These are phyloP conservation scores for Pleurostoma richardsiae DNA, from an alignment of 2,329 filamentous ascomycete genomes.

Conservation along the genomic window DNA sequence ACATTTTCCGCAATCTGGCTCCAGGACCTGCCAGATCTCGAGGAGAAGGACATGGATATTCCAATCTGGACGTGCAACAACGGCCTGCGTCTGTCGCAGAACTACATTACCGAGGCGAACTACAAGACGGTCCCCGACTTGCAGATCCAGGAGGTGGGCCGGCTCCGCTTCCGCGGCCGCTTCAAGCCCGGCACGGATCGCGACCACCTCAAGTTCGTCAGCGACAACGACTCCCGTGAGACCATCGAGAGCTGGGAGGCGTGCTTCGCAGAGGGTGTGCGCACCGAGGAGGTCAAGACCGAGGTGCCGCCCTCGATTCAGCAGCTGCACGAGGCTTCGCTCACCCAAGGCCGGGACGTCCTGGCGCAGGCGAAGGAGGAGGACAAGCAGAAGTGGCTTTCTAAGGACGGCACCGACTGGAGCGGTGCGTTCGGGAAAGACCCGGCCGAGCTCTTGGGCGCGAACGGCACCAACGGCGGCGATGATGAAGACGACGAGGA, in stretches of 20 bases:
- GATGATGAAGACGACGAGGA: slow-evolving; percentile 30
- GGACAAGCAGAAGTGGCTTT: slow-evolving; percentile 73
- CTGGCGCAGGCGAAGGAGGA: slow-evolving; percentile 67
- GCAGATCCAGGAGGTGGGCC: slow-evolving; percentile 73
- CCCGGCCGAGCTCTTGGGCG: slow-evolving; percentile 46
- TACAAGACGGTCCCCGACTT: slow-evolving; percentile 65
- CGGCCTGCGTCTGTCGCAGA: slow-evolving; percentile 73
- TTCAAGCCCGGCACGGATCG: slow-evolving; percentile 91
- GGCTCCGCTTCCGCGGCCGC: slow-evolving; percentile 70
- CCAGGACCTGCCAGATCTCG: slow-evolving; percentile 75
- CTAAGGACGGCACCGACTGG: slow-evolving; percentile 80
- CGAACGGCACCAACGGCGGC: slow-evolving; percentile 11
- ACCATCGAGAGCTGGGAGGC: slow-evolving; percentile 95
- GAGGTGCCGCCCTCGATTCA: slow-evolving; percentile 70
- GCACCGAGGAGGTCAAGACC: slow-evolving; percentile 62
- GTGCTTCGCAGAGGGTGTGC: slow-evolving; percentile 81
- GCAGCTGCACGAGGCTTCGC: slow-evolving; percentile 73
- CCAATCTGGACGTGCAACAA: slow-evolving; percentile 85
- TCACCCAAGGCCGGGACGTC: slow-evolving; percentile 76
- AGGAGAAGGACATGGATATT: slow-evolving; percentile 73
- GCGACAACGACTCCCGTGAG: slow-evolving; percentile 84
- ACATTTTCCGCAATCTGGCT: slow-evolving; percentile 84
- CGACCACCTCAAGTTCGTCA: slow-evolving; percentile 76
- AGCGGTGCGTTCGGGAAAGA: slow-evolving; percentile 79
- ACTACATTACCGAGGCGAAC: slow-evolving; percentile 83